Evolutionary conservation across 192 early-diverging fungal genomes (phyloP).

Genomic region (Gryganskiella cystojenkinii): DNA sequence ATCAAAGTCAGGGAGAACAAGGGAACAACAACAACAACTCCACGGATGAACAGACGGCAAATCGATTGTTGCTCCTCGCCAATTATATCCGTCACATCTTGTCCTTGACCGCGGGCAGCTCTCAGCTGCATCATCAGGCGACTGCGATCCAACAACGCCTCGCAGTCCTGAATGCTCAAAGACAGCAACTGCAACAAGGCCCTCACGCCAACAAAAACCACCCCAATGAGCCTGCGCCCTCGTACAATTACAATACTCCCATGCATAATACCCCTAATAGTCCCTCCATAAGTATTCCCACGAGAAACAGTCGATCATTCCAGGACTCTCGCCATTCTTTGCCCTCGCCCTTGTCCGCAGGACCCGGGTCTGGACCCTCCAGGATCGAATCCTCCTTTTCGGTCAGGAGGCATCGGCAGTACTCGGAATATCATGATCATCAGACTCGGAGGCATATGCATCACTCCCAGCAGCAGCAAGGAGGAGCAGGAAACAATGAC

Average conservation of each 20-base stretch:
- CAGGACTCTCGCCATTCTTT: too few species aligned
- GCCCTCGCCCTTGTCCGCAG: neutral
- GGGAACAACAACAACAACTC: neutral
- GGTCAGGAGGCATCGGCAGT: slow-evolving; percentile 13
- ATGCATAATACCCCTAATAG: too few species aligned
- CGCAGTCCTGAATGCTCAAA: neutral
- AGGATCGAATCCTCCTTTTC: slow-evolving; percentile 12
- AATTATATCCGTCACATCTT: slow-evolving; percentile 49
- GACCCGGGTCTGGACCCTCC: slow-evolving; percentile 22
- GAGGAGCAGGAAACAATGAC: neutral
- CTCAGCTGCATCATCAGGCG: slow-evolving; percentile 8
- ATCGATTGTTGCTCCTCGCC: slow-evolving; percentile 30
- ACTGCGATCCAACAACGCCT: neutral
- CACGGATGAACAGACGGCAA: slow-evolving; percentile 11
- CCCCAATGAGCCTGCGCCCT: too few species aligned
- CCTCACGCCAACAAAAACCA: too few species aligned
- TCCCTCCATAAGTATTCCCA: neutral
- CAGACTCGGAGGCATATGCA: neutral
- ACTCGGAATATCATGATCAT: slow-evolving; percentile 22
- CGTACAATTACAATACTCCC: too few species aligned
- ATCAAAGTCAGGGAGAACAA: neutral
- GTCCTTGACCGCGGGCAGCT: slow-evolving; percentile 22
- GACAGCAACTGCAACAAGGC: neutral
- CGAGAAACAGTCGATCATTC: too few species aligned
- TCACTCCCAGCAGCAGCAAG: neutral